These are phyloP conservation scores for Tranzscheliella williamsii DNA, from an alignment of 1,284 basidiomycete species.

Conservation along the genomic window DNA sequence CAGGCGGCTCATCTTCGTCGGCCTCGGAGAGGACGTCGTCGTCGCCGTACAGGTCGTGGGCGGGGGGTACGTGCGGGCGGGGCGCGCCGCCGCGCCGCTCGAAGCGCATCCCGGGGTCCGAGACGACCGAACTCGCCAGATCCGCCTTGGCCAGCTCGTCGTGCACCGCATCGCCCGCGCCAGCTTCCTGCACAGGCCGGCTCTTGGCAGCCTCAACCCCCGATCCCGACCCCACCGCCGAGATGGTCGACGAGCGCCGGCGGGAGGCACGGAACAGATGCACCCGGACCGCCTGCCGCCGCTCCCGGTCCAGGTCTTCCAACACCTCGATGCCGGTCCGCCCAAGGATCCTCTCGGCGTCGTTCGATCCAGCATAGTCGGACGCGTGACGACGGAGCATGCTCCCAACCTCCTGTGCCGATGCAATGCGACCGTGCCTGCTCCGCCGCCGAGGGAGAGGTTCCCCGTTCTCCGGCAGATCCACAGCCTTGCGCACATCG, in stretches of 20 bases:
- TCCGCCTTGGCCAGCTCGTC: neutral
- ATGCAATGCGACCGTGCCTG: constrained; percentile 19
- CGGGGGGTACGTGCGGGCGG: no score
- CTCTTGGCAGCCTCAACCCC: no score
- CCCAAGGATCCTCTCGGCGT: constrained; percentile 17
- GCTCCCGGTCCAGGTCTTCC: constrained; percentile 34
- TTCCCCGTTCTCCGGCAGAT: neutral
- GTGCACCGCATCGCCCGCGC: neutral
- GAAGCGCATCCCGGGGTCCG: constrained; percentile 17
- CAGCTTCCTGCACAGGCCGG: neutral
- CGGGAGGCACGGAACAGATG: constrained; percentile 11
- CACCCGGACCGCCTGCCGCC: constrained; percentile 8
- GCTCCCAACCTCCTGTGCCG: constrained; percentile 15
- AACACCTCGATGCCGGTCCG: constrained; percentile 47
- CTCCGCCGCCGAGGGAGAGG: neutral
- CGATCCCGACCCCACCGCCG: no score
- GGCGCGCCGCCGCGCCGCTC: no score
- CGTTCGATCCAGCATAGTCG: neutral
- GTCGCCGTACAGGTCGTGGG: constrained; percentile 20
- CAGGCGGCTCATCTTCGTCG: constrained; percentile 16
- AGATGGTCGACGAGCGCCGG: constrained; percentile 17
- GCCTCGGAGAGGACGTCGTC: constrained; percentile 28
- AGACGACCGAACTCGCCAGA: constrained; percentile 30
- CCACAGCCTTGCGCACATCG: neutral
- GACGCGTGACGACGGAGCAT: constrained; percentile 3